Base-by-base conservation (phyloP, 1,139 yeast genomes). In the Geotrichum klebahnii region DNA sequence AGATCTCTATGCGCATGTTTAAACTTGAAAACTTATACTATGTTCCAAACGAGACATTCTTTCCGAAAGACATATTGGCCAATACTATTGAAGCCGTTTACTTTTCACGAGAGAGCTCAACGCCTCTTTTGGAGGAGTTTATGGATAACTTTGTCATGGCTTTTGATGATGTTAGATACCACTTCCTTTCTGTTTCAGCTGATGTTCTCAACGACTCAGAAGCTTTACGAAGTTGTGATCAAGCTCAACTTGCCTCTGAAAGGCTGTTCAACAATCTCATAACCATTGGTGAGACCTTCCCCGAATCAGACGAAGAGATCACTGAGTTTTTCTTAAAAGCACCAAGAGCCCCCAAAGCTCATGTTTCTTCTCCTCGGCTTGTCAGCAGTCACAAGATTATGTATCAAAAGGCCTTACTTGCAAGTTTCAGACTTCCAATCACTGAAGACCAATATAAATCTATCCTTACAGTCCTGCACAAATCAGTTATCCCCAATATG, bases 401-500 rank as follows among this genome's bases (percentile, higher is more conserved):
- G 37, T 84, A 84, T 64, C 96, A 90, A 65, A 78, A 78, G 55
- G 74, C 79, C 28, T 81, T 95, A 79, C 66, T 85, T 23, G 64
- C 74, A 14, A 67, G 81, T 12, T 72, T 90, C 53, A 74, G 77
- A 26, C 68, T 79, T 35, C 69, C 74, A 2, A 66, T 80, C 12
- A 63, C 74, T 1, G 56, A 58, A 2, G 67, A 62, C 6, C 95
- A 88, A 65, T 84, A 84, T 67, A 87, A 86, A 66, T 71, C 82
- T 0, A 73, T 84, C 1, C 72, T 92, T 49, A 70, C 79, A 6
- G 77, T 89, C 5, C 66, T 92, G 59, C 97, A 92, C 67, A 88
- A 87, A 64, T 73, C 95, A 55, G 76, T 92, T 46, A 82, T 92
- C 34, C 97, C 97, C 38, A 78, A 76, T 62, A 78, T 89, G 77